Base-by-base conservation (phyloP, 495 filamentous ascomycete species). In the Aspergillus conjunctus region DNA sequence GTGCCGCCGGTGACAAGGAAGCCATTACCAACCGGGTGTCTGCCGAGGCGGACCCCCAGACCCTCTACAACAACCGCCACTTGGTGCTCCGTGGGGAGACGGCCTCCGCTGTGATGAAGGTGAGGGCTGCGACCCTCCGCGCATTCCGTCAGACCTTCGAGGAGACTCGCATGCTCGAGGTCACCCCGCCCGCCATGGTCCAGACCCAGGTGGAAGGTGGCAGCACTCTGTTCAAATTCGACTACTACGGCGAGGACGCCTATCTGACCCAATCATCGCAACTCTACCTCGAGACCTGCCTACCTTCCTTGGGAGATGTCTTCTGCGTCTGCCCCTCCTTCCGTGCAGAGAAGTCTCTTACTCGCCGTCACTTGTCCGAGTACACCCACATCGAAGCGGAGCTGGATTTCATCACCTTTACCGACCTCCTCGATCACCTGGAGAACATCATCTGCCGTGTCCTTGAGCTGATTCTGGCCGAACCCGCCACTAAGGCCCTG, bases 261-360 rank as follows among this genome's bases (percentile, higher is more conserved):
- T 99, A 91, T 73, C 83, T 99, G 57, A 99, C 94, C 14, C 94
- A 99, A 76, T 97, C 93, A 0, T 96, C 92, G 9, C 94, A 99
- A 78, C 85, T 99, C 22, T 99, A 99, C 74, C 90, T 99, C 58
- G 94, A 99, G 79, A 98, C 95, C 31, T 92, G 89, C 59, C 79
- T 99, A 14, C 91, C 92, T 15, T 91, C 88, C 21, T 79, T 97
- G 59, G 94, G 94, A 58, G 89, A 97, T 67, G 92, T 97, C 60
- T 99, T 91, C 83, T 97, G 93, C 73, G 91, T 99, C 61, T 93
- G 96, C 78, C 94, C 96, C 66, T 98, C 94, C 11, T 99, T 98
- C 87, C 93, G 94, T 53, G 94, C 94, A 22, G 94, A 99, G 75
- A 96, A 96, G 75, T 93, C 89, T 4, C 80, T 97, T 18, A 99